These are phyloP conservation scores for Malassezia slooffiae DNA, from an alignment of 1,284 basidiomycete species.

Conservation along the genomic window DNA sequence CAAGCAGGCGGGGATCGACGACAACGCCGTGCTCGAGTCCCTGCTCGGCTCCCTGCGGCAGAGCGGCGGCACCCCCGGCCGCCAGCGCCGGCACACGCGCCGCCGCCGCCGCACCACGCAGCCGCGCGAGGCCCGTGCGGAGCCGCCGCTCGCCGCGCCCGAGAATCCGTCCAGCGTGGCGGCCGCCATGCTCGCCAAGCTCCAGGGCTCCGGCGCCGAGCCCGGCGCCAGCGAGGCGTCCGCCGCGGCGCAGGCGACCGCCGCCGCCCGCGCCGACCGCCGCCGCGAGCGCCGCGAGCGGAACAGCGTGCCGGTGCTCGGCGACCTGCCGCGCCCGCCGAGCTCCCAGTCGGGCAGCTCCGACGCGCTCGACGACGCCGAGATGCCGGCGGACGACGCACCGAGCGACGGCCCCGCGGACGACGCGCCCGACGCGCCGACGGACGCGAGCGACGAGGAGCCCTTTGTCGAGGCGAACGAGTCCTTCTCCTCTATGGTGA, in stretches of 20 bases:
- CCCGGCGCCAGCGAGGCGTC: background rate
- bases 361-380: constrained; percentile 7
- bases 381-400: background rate
- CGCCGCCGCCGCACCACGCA: constrained; percentile 1
- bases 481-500: background rate
- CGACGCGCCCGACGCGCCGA: background rate
- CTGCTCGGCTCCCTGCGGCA: constrained; percentile 34
- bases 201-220: constrained; percentile 28
- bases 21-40: constrained; percentile 43
- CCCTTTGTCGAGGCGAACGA: too few species aligned
- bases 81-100: constrained; percentile 33
- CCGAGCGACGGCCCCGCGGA: background rate
- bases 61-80: constrained; percentile 34
- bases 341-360: constrained; percentile 2
- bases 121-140: background rate
- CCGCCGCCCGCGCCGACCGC: constrained; percentile 10
- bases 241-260: constrained; percentile 1
- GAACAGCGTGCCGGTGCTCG: constrained; percentile 5
- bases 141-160: background rate
- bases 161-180: constrained; percentile 31
- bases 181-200: constrained; percentile 36
- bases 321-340: constrained; percentile 3
- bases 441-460: too few species aligned
- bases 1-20: constrained; percentile 41
- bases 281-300: constrained; percentile 12